Base-by-base conservation (phyloP, 495 filamentous ascomycete species). In the Apiosordaria backusii region DNA sequence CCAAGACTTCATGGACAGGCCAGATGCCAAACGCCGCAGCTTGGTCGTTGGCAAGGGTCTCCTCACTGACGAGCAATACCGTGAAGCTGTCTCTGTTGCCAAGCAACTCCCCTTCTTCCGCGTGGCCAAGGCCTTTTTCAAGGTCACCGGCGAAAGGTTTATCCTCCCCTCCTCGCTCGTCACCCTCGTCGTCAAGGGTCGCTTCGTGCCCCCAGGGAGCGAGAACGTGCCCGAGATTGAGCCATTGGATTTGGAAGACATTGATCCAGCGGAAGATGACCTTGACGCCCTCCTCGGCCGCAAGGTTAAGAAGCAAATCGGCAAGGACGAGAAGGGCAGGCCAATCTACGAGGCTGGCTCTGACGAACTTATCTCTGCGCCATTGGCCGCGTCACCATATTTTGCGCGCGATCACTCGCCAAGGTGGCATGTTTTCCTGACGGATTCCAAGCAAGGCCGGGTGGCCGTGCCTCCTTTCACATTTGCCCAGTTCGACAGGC, bases 111-210 rank as follows among this genome's bases (percentile, higher is more conserved):
- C 95, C 0, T 82, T 85, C 55, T 80, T 98, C 57, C 83, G 90
- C 64, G 85, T 98, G n/a, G 92, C 92, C 75, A 94, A 92, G 80
- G 91, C 92, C 2, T 99, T 96, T 80, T 99, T 99, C 86, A 99
- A 99, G 82, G 95, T 99, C 60, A 89, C 91, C 69, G 95, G 95
- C 65, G 95, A 99, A 79, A 90, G 88, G 65, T 91, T 87, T 75
- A 89, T 98, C 74, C 96, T 92, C 16, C 93, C 95, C n/a, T 90
- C 89, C 70, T 95, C 91, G 69, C 84, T 99, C 57, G 92, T 98
- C 57, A 92, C 93, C 61, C 89, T 99, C 62, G 91, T 99, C 57
- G 84, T 99, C 68, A 99, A 99, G 80, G 92, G 87, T n/a, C 91
- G 95, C 65, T 89, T 99, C 66, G 86, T 97, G 21, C 94, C 95